phyloP scores from a whole-genome alignment of 1,284 basidiomycete species.

The Cronartium ribicola region DNA sequence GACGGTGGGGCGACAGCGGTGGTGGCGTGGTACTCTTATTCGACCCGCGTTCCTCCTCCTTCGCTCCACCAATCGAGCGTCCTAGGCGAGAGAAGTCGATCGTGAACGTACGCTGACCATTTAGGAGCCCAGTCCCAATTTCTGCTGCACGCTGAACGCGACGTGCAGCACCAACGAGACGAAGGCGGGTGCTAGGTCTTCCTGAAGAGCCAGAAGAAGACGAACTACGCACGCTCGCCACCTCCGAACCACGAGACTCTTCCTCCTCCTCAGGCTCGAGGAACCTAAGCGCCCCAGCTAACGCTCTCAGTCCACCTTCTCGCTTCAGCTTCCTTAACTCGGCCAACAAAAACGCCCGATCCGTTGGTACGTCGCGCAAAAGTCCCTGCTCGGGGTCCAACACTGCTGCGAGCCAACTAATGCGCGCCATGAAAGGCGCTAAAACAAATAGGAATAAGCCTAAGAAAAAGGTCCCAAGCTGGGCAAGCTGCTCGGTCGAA shows the following conservation, averaged over 20 bases:
- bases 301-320: conserved; percentile 5
- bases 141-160: no score
- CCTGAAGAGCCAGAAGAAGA: background rate
- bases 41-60: no score
- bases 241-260: no score
- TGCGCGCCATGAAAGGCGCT: conserved; percentile 24
- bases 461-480: conserved; percentile 10
- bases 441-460: conserved; percentile 27
- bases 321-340: conserved; percentile 24
- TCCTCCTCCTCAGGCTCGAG: background rate
- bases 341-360: conserved; percentile 26
- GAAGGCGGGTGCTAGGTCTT: background rate
- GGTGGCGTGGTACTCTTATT: no score
- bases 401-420: conserved; percentile 9
- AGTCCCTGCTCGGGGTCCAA: conserved; percentile 35
- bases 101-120: no score
- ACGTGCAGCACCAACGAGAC: background rate
- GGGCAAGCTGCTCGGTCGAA: conserved; percentile 20
- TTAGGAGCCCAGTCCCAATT: background rate
- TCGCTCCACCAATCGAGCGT: no score
- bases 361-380: conserved; percentile 29
- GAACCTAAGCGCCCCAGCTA: background rate
- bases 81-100: no score
- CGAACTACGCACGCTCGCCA: no score
- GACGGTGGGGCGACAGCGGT: no score